Evolutionary conservation across 2,329 filamentous ascomycete species (phyloP).

Genomic region (Neonectria coccinea): DNA sequence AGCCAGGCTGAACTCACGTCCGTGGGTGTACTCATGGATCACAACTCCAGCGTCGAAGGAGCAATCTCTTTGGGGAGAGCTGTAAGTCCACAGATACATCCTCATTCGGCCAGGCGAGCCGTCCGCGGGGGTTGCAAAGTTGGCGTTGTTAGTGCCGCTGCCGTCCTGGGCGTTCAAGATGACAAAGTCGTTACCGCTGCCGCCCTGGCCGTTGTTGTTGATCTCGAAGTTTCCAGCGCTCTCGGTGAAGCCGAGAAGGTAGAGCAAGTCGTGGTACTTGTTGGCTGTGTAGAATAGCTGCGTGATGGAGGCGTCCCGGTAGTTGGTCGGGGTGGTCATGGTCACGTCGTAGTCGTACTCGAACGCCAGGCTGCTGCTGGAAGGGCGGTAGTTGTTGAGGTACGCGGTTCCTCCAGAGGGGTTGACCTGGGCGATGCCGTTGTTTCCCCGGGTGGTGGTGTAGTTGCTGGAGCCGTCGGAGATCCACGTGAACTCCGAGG

Average conservation of each 20-base stretch:
- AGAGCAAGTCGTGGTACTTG: conserved; percentile 69
- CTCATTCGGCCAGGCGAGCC: conserved; percentile 65
- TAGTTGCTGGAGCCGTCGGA: conserved; percentile 60
- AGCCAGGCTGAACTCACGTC: conserved; percentile 51
- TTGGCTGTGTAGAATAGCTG: conserved; percentile 73
- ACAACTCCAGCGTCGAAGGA: conserved; percentile 71
- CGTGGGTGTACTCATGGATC: conserved; percentile 70
- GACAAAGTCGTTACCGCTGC: conserved; percentile 63
- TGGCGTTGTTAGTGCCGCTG: conserved; percentile 66
- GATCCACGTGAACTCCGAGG: conserved; percentile 67
- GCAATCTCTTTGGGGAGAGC: conserved; percentile 63
- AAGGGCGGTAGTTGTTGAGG: conserved; percentile 59
- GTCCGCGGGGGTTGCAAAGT: conserved; percentile 67
- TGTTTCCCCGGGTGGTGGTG: conserved; percentile 69
- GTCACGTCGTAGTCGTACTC: conserved; percentile 57
- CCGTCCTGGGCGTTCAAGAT: conserved; percentile 70
- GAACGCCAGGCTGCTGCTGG: conserved; percentile 57
- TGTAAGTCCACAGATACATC: conserved; percentile 68
- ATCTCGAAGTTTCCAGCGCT: conserved; percentile 69
- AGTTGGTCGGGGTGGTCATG: conserved; percentile 52
- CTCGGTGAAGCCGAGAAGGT: conserved; percentile 69
- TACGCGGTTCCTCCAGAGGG: conserved; percentile 55
- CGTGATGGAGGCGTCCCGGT: conserved; percentile 66
- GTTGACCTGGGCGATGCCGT: conserved; percentile 64
- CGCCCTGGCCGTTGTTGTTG: conserved; percentile 67